Evolutionary conservation across 768 basidiomycete species (phyloP), one percentile per base, ranked within the genome.

Genomic region (Sarcodon aspratus): DNA sequence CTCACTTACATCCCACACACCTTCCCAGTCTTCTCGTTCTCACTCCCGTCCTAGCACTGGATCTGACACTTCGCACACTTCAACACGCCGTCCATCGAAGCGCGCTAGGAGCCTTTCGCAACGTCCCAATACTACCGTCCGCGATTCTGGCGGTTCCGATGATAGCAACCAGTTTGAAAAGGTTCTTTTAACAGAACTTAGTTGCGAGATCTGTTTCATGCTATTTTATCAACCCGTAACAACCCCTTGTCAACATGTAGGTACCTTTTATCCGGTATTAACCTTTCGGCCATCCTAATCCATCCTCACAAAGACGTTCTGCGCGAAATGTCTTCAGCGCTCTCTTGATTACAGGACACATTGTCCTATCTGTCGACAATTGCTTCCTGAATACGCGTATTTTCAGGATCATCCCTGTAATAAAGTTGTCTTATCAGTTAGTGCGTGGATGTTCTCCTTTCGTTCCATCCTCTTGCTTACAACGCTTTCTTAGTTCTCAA

Each of bases 241-340:
- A 12, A 88, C 94, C 3, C 88, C 90, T 10, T 97, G 95, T 64
- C 94, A 97, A 63, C 95, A 98, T 67, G 90, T 88, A 60, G 59
- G 82, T 73, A 44, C n/a, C 31, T 9, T 10, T 31, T n/a, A 8
- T 32, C 15, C 35, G 33, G n/a, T 27, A 32, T 34, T 31, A 13
- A 18, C 36, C 48, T 12, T 33, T 48, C 32, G 6, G 4, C 17
- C 7, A 15, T 32, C 5, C 45, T 15, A 10, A 48, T 21, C 21
- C 15, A 33, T 21, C 33, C 12, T 45, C 32, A 6, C 15, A 15
- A 57, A 94, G 89, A 92, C 93, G 0, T 98, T 93, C 66, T 98
- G 95, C 61, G 69, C 78, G 7, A 80, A 78, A 57, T 98, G 95
- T 65, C 76, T 98, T 31, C 85, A 90, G 51, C 82, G 95, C 35